Evolutionary conservation across 495 filamentous ascomycete genomes (phyloP), one percentile per base, ranked within the genome.

Genomic region (Penicillium flavigenum): DNA sequence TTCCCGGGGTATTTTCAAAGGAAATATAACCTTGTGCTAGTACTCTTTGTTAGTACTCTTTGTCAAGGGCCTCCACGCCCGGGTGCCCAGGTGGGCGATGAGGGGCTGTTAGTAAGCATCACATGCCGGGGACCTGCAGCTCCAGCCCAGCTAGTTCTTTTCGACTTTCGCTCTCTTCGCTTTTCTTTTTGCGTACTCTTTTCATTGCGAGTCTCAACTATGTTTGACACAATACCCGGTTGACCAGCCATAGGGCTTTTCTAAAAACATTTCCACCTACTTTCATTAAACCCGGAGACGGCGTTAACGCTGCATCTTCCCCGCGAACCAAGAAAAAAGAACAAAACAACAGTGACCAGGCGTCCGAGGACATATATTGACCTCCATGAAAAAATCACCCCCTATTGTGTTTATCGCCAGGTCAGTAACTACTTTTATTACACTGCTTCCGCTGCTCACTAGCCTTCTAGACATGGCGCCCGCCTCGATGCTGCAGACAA

Each of bases 401-500:
- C 82, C 82, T 11, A 81, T 89, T 24, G 77, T 96, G 57, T 89
- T 96, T 62, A 87, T 96, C 65, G 89, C 87, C 57, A 87, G 92
- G 91, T 90, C 76, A 47, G 81, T 76, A 10, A 11, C 20, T 9
- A 9, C 2, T 20, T 14, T 5, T 16, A 14, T 12, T n/a, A 32
- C 31, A 6, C 36, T 56, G 14, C 2, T 26, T 47, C 8, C 22
- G 51, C 24, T 42, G 17, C 31, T 47, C 22, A 17, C 59, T 58
- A 26, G 55, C 48, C 20, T 52, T 10, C 8, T 61, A 96, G 91
- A 70, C 94, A 99, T 71, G 94, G 94, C 60, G 86, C 91, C 42
- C 87, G 94, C 38, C 85, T 99, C 32, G 94, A 99, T 70, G 89
- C 90, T 44, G 90, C 91, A 58, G 91, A 98, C 76, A 89, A 90